Evolutionary conservation across 352 stramenopile genomes (phyloP), one percentile per base, ranked within the genome.

Genomic region (Globisporangium lucens): DNA sequence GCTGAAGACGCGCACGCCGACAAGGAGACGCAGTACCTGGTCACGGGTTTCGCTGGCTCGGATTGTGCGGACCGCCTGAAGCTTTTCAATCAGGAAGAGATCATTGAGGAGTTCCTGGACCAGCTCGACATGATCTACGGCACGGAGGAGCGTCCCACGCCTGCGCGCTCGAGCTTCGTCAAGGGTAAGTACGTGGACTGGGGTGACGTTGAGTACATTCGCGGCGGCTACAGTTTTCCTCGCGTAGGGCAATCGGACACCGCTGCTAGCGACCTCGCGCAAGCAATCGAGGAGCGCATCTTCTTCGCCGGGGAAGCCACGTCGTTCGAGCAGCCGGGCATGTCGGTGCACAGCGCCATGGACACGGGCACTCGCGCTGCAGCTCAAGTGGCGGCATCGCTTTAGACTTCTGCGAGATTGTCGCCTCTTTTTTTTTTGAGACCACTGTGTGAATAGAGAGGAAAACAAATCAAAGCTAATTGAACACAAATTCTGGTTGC

Each of bases 261-360:
- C 3, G 84, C 84, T 22, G 79, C 87, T 2, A 66, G 75, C 24
- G 75, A 92, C 62, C 68, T 94, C 2, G 87, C 87, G 5, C 67
- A 77, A 8, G 46, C 80, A 7, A 85, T 94, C 22, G 85, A 90
- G 22, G 57, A 73, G 27, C 85, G 87, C 27, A 73, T 94, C 33
- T 94, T 94, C 73, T 94, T 94, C 47, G 87, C 87, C 15, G 87
- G 87, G 0, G 87, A 94, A 65, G 87, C 87, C 10, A 94, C 87
- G 13, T 85, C 87, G 20, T 93, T 88, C 47, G 83, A 94, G 62
- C 84, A 93, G 63, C 87, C 87, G 3, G 84, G 83, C 15, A 94
- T 94, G 87, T 81, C 87, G 10, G 87, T 94, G 61, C 87, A 94
- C 67, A 89, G 84, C 62, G 85, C 87, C 6, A 85, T 94, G 43